A percentile compares a stretch with the other conserved stretches of the same genome.
Evolutionary conservation across 805 yeast genomes (phyloP).

Genomic region (Schwanniomyces occidentalis): DNA sequence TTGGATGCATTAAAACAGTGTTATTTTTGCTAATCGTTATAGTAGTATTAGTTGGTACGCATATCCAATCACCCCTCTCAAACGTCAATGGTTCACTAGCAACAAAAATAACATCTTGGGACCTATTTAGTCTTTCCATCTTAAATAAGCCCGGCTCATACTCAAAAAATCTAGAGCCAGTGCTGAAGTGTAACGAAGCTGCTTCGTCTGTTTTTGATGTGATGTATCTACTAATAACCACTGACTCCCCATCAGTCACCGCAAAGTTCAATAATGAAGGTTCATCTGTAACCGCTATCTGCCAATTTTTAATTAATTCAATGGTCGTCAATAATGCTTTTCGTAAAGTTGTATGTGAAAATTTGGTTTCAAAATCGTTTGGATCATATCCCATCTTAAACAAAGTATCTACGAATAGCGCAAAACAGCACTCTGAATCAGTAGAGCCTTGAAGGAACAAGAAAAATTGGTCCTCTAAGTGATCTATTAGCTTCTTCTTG

Average conservation of each 20-base stretch:
- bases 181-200: slow-evolving; percentile 90
- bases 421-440: slow-evolving; percentile 94
- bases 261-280: slow-evolving; percentile 93
- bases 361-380: slow-evolving; percentile 23
- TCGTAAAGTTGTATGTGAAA: slow-evolving; percentile 59
- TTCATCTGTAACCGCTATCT: slow-evolving; percentile 53
- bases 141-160: slow-evolving; percentile 87
- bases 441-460: slow-evolving; percentile 87
- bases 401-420: slow-evolving; percentile 77
- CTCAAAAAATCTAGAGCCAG: slow-evolving; percentile 90
- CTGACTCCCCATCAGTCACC: slow-evolving; percentile 86
- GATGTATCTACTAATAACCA: slow-evolving; percentile 85
- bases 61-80: slow-evolving; percentile 96
- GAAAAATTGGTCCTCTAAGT: slow-evolving; percentile 79
- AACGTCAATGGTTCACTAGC: slow-evolving; percentile 97
- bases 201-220: slow-evolving; percentile 92
- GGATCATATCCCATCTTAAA: slow-evolving; percentile 79
- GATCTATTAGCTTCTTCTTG: slow-evolving; percentile 70
- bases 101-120: slow-evolving; percentile 93
- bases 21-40: slow-evolving; percentile 75
- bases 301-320: slow-evolving; percentile 76
- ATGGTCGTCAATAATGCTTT: slow-evolving; percentile 74
- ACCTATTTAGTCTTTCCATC: slow-evolving; percentile 91
- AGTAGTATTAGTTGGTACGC: slow-evolving; percentile 90
- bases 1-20: slow-evolving; percentile 88